Base-by-base conservation (phyloP, 441 rosid genomes). In the Erodium texanum region DNA sequence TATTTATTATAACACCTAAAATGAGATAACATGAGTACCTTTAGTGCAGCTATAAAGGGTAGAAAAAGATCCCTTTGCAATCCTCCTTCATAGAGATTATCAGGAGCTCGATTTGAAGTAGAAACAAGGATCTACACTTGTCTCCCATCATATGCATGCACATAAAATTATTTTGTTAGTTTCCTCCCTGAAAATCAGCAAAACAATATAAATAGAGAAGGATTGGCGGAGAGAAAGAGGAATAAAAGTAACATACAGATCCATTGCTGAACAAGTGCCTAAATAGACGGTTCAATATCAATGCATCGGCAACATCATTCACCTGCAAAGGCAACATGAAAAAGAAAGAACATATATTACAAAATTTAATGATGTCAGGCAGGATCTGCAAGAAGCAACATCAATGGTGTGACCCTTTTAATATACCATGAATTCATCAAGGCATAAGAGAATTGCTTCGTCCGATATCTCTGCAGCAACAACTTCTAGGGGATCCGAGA, bases 401-500 rank as follows among this genome's bases (percentile, higher is more conserved):
- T 14, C n/a, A 29, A 19, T 58, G 64, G 14, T 22, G 24, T 45
- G 69, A 54, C 52, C 48, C 32, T 68, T 59, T 23, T 50, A 29
- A 14, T 18, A 63, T 91, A 93, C 99, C 99, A 92, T 94, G 79
- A 94, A 89, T 79, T 94, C 99, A 77, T 94, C 99, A 10, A 94
- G 76, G 74, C 98, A 94, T 68, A 92, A 78, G 69, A 94, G 80
- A 77, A 92, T 81, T 0, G 98, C 89, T 76, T 89, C 98, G 70
- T 94, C 97, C 64, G 94, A 86, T 77, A 92, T 94, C 84, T 94
- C 99, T 70, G 87, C 91, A 1, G 96, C 99, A 63, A 94, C 96
- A 74, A 94, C 92, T 89, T 94, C 99, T 43, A 94, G 98, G 19
- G 99, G 99, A 81, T 94, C 99, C 43, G 94, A 73, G 69, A 94